Evolutionary conservation across 305 asterid species (phyloP).

Genomic region (Fraxinus latifolia): DNA sequence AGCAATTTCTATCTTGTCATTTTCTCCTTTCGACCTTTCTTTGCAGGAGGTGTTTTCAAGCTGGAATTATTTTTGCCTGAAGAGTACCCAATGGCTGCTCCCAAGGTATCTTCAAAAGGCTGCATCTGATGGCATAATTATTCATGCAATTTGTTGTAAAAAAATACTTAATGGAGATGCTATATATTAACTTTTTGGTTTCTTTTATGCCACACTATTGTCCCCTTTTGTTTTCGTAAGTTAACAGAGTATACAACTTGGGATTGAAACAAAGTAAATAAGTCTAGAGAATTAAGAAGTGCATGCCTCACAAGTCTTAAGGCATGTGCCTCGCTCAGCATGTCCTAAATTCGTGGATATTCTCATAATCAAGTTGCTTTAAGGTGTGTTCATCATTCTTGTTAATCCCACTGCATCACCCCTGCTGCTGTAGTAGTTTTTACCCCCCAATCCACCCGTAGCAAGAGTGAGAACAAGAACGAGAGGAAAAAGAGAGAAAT

Average conservation of each 20-base stretch:
- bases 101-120: conserved; percentile 53
- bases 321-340: background rate
- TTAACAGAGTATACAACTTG: background rate
- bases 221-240: background rate
- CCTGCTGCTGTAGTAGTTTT: background rate
- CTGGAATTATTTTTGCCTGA: conserved; percentile 95
- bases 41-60: conserved; percentile 94
- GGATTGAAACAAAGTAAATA: background rate
- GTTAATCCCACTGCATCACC: background rate
- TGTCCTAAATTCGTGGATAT: background rate
- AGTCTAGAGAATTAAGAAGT: background rate
- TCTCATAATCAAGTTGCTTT: background rate
- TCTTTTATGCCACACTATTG: background rate
- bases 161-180: background rate
- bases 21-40: conserved; percentile 8
- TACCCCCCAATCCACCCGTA: background rate
- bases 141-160: background rate
- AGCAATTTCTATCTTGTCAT: background rate
- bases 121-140: conserved; percentile 12
- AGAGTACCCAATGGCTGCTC: conserved; percentile 99
- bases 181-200: background rate
- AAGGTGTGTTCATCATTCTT: background rate
- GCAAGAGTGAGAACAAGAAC: background rate
- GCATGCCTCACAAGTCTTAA: background rate
- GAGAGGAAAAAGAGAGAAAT: background rate